Percentiles rank a stretch among this genome's conserved stretches.
phyloP scores from a whole-genome alignment of 495 filamentous ascomycete genomes.

The Amniculicola lignicola region DNA sequence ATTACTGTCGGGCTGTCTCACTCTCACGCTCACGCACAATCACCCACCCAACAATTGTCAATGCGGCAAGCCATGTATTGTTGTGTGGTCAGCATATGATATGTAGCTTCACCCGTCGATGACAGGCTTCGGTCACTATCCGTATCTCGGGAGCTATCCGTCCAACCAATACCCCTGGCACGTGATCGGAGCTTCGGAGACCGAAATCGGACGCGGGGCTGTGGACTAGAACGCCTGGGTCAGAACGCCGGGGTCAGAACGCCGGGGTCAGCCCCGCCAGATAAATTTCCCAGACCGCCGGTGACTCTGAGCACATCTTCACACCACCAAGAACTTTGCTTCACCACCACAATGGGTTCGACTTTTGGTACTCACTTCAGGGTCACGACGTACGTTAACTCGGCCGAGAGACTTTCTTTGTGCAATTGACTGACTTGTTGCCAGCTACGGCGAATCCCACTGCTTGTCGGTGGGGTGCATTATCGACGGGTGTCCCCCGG shows the following conservation, averaged over 20 bases:
- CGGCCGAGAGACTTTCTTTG: neutral
- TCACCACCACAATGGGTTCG: slow-evolving; percentile 51
- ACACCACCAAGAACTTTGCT: neutral
- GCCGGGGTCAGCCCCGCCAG: neutral
- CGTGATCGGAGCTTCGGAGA: too few relatives aligned
- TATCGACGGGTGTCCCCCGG: slow-evolving; percentile 69
- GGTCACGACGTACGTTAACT: slow-evolving; percentile 40
- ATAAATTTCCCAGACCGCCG: neutral
- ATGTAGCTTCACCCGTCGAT: too few relatives aligned
- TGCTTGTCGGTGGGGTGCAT: slow-evolving; percentile 43
- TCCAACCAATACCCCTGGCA: too few relatives aligned
- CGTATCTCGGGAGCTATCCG: too few relatives aligned
- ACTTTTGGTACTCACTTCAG: slow-evolving; percentile 77
- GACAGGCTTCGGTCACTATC: too few relatives aligned
- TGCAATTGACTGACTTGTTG: slow-evolving; percentile 5
- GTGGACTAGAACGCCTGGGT: too few relatives aligned
- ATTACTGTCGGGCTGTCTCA: too few relatives aligned
- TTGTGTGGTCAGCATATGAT: too few relatives aligned
- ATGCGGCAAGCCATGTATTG: too few relatives aligned
- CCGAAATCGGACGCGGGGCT: too few relatives aligned
- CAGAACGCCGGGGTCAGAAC: neutral
- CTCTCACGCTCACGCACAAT: too few relatives aligned
- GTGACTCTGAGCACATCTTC: neutral
- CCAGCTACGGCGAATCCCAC: slow-evolving; percentile 43
- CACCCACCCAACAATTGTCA: too few relatives aligned